Conservation (phyloP, 169 alveolate species). For the Eimeria praecox region DNA sequence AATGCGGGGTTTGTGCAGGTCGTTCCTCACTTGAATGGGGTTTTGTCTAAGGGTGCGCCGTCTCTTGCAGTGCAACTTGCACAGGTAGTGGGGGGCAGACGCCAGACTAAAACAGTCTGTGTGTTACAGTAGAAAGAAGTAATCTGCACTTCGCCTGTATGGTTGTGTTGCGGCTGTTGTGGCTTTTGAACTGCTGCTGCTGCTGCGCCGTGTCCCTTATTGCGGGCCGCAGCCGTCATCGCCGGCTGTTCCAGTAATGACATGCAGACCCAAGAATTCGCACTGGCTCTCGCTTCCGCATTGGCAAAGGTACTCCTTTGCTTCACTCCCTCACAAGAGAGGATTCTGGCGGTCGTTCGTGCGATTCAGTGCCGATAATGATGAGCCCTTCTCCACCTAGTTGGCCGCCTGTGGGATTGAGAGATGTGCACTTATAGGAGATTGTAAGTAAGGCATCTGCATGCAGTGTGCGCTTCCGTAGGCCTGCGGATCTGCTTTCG, state of each 20-base stretch:
- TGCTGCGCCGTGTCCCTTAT: not conserved
- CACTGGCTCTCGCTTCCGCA: conserved; percentile 79
- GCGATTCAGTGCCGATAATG: not conserved
- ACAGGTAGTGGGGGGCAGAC: not conserved
- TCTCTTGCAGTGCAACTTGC: not conserved
- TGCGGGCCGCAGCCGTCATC: conserved; percentile 70
- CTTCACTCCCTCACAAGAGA: not conserved
- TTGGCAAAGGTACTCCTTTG: conserved; percentile 43
- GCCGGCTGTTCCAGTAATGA: conserved; percentile 78
- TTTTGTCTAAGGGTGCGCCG: conserved; percentile 35
- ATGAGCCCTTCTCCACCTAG: not conserved
- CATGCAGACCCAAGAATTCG: conserved; percentile 81
- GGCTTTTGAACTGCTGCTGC: not conserved
- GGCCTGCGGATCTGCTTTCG: conserved; percentile 73
- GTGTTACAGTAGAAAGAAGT: not conserved
- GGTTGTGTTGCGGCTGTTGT: conserved; percentile 20
- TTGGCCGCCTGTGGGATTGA: not conserved
- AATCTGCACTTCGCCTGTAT: not conserved
- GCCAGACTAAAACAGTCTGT: not conserved
- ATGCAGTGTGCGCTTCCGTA: not conserved
- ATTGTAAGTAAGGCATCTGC: not conserved
- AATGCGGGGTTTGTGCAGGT: conserved; percentile 28
- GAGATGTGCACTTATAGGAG: not conserved
- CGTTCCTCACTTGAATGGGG: conserved; percentile 45
- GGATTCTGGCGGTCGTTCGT: not conserved